A percentile compares a stretch with the other conserved stretches of the same genome.
Evolutionary conservation across 352 stramenopile genomes (phyloP).

Genomic region (Pythium vanterpoolii): DNA sequence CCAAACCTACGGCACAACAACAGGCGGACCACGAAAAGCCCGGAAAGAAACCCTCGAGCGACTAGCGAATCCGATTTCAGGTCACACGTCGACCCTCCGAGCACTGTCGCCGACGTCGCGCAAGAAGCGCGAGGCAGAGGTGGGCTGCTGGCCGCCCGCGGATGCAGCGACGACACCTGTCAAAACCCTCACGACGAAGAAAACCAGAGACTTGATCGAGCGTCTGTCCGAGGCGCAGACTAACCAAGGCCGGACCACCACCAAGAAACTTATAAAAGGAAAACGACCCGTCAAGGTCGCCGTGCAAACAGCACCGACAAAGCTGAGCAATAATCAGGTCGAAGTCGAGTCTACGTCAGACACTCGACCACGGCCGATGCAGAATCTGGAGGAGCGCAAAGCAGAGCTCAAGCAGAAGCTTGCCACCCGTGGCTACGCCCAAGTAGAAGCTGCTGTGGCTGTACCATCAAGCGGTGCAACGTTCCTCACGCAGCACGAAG

Average conservation of each 20-base stretch:
- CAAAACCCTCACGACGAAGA: slow-evolving; percentile 10
- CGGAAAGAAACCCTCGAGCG: slow-evolving; percentile 58
- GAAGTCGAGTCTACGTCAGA: not conserved
- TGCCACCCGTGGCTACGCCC: not conserved
- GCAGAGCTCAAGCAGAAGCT: slow-evolving; percentile 43
- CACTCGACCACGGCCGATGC: not conserved
- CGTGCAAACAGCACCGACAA: not conserved
- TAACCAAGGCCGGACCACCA: too few species aligned
- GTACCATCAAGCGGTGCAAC: slow-evolving; percentile 1
- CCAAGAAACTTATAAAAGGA: slow-evolving; percentile 8
- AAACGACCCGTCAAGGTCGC: not conserved
- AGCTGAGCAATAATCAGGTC: slow-evolving; percentile 10
- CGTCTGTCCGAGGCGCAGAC: slow-evolving; percentile 10
- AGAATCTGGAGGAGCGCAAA: slow-evolving; percentile 31
- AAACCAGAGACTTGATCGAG: slow-evolving; percentile 16
- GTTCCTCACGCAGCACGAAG: slow-evolving; percentile 29
- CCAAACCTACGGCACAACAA: slow-evolving; percentile 56
- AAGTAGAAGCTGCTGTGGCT: not conserved
- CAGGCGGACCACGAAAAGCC: slow-evolving; percentile 37
- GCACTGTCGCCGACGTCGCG: slow-evolving; percentile 55
- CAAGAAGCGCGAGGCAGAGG: slow-evolving; percentile 41
- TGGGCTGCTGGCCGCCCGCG: slow-evolving; percentile 3
- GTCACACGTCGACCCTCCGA: slow-evolving; percentile 59
- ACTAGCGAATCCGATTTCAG: slow-evolving; percentile 67
- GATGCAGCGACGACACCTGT: not conserved